phyloP scores from a whole-genome alignment of 495 filamentous ascomycete species.

The Aspergillus affinis region DNA sequence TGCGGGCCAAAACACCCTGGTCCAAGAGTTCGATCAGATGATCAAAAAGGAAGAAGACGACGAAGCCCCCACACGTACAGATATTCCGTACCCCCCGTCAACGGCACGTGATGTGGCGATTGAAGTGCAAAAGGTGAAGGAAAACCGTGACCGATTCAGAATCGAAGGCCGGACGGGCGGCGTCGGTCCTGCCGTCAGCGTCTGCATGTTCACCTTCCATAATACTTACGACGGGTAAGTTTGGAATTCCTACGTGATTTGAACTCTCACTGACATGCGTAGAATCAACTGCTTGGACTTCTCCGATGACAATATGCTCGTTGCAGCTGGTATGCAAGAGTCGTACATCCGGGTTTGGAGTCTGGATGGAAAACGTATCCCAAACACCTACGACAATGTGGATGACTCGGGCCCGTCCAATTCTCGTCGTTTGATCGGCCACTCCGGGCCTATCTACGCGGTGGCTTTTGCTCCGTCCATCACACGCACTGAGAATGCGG shows the following conservation, averaged over 20 bases:
- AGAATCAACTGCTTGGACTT: slow-evolving; percentile 93
- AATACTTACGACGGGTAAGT: slow-evolving; percentile 86
- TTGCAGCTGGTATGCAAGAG: slow-evolving; percentile 83
- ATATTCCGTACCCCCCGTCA: slow-evolving; percentile 82
- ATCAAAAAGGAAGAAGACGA: slow-evolving; percentile 91
- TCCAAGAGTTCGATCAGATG: slow-evolving; percentile 76
- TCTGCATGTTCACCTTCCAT: slow-evolving; percentile 97
- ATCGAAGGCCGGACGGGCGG: slow-evolving; percentile 80
- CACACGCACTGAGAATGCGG: slow-evolving; percentile 44
- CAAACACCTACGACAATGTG: slow-evolving; percentile 43
- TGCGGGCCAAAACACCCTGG: slow-evolving; percentile 61
- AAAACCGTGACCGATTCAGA: slow-evolving; percentile 84
- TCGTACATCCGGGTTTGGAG: slow-evolving; percentile 95
- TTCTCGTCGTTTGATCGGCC: slow-evolving; percentile 83
- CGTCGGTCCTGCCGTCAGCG: slow-evolving; percentile 74
- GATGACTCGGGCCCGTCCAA: slow-evolving; percentile 50
- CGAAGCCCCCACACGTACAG: slow-evolving; percentile 72
- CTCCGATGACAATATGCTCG: slow-evolving; percentile 79
- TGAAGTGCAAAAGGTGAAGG: slow-evolving; percentile 92
- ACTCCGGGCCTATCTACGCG: slow-evolving; percentile 83
- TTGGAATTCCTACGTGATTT: background rate
- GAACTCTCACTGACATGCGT: slow-evolving; percentile 24
- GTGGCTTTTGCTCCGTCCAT: slow-evolving; percentile 87
- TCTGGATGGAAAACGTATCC: slow-evolving; percentile 70
- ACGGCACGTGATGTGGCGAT: slow-evolving; percentile 84